Evolutionary conservation across 2,329 filamentous ascomycete species (phyloP).

Genomic region (Aaosphaeria arxii): DNA sequence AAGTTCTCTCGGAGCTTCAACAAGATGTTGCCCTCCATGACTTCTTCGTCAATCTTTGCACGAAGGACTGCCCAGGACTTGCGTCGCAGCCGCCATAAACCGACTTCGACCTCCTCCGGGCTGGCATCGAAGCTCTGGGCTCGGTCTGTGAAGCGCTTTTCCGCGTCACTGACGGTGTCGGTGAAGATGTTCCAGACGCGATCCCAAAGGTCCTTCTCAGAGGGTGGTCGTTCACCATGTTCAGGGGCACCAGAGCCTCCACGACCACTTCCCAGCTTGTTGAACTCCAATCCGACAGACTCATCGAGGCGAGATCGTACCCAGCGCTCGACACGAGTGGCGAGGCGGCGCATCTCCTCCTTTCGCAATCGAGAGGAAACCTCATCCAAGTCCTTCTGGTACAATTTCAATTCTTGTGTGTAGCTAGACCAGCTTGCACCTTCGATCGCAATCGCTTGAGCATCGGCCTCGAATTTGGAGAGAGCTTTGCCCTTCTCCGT

Average conservation of each 20-base stretch:
- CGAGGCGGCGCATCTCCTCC: slow-evolving; percentile 92
- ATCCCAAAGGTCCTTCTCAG: slow-evolving; percentile 92
- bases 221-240: slow-evolving; percentile 64
- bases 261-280: slow-evolving; percentile 86
- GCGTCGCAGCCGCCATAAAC: slow-evolving; percentile 84
- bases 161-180: slow-evolving; percentile 78
- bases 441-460: slow-evolving; percentile 70
- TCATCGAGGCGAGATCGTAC: slow-evolving; percentile 85
- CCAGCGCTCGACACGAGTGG: slow-evolving; percentile 89
- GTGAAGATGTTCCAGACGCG: slow-evolving; percentile 87
- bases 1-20: slow-evolving; percentile 97
- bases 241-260: slow-evolving; percentile 80
- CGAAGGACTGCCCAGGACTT: slow-evolving; percentile 93
- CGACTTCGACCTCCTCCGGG: slow-evolving; percentile 85
- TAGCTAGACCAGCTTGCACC: slow-evolving; percentile 88
- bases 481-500: slow-evolving; percentile 76
- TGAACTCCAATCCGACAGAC: slow-evolving; percentile 89
- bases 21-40: slow-evolving; percentile 95
- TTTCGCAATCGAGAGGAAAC: slow-evolving; percentile 81
- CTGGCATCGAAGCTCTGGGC: slow-evolving; percentile 93
- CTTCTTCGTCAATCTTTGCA: slow-evolving; percentile 91
- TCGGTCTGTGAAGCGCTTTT: slow-evolving; percentile 79
- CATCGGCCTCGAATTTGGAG: slow-evolving; percentile 72
- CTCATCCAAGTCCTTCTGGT: slow-evolving; percentile 87
- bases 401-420: slow-evolving; percentile 72